A percentile compares a stretch with the other conserved stretches of the same genome.
These are phyloP conservation scores for Coemansia sp. DNA, from an alignment of 192 early-diverging fungal genomes.

Conservation along the genomic window DNA sequence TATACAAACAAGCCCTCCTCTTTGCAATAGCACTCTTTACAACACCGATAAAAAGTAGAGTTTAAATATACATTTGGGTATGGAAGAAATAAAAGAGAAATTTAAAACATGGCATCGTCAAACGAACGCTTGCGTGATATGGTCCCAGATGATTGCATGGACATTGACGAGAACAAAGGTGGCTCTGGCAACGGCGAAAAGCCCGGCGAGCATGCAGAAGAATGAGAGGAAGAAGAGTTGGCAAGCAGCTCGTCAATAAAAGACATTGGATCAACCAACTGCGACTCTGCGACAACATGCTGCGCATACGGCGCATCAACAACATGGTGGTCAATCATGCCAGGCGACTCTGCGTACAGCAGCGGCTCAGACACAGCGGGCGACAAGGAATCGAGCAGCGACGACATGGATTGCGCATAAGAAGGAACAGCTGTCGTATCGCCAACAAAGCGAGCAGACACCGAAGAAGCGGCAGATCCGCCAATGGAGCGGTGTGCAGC, in stretches of 20 bases:
- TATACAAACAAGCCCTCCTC: no score
- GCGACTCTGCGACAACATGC: constrained; percentile 13
- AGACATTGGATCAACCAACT: constrained; percentile 40
- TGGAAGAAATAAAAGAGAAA: not conserved
- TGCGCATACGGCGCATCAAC: constrained; percentile 27
- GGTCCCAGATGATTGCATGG: not conserved
- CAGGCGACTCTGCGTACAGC: constrained; percentile 31
- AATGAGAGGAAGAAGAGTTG: not conserved
- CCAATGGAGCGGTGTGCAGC: not conserved
- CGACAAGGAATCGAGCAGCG: constrained; percentile 1
- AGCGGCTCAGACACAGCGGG: constrained; percentile 10
- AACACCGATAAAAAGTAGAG: no score
- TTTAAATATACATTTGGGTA: not conserved
- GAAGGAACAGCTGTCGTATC: not conserved
- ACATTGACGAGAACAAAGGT: not conserved
- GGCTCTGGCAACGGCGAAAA: constrained; percentile 11
- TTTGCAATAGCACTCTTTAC: no score
- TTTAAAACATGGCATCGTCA: constrained; percentile 36
- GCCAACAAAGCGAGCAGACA: not conserved
- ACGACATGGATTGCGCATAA: not conserved
- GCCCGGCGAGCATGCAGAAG: constrained; percentile 9
- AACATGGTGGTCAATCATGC: constrained; percentile 31
- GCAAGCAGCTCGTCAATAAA: constrained; percentile 49
- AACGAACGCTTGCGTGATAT: constrained; percentile 43
- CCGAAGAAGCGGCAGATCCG: not conserved